Percentiles rank a stretch among this genome's conserved stretches.
These are phyloP conservation scores for Phialophora macrospora DNA, from an alignment of 2,329 filamentous ascomycete genomes.

Conservation along the genomic window DNA sequence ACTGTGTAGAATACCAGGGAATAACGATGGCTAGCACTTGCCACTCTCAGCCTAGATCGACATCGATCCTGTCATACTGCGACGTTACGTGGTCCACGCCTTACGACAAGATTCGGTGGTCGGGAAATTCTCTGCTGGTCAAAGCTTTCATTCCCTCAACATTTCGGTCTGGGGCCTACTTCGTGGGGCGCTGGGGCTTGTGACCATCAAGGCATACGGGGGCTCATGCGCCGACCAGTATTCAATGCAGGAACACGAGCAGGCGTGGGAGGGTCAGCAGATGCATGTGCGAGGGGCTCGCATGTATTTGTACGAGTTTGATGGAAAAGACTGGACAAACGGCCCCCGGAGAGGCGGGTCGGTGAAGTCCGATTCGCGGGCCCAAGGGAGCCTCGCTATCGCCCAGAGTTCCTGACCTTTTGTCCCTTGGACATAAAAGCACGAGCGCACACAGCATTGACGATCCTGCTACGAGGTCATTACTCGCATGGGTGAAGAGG, in stretches of 20 bases:
- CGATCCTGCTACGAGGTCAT: not conserved
- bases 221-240: not conserved
- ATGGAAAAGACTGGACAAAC: not conserved
- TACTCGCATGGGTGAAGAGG: not conserved
- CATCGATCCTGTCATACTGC: not conserved
- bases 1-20: not conserved
- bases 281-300: not conserved
- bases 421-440: not conserved
- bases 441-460: not conserved
- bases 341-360: not conserved
- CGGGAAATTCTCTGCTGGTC: not conserved
- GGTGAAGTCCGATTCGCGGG: conserved; percentile 3
- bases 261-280: not conserved
- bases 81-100: conserved; percentile 10
- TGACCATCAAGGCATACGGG: not conserved
- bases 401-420: not conserved
- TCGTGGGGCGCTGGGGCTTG: not conserved
- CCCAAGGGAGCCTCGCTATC: not conserved
- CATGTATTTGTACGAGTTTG: not conserved
- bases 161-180: not conserved
- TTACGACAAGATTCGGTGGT: conserved; percentile 14
- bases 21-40: not conserved
- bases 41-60: not conserved
- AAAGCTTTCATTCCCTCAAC: not conserved
- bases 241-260: not conserved